These are phyloP conservation scores for Triangularia setosa DNA, from an alignment of 2,329 filamentous ascomycete species.

Conservation along the genomic window DNA sequence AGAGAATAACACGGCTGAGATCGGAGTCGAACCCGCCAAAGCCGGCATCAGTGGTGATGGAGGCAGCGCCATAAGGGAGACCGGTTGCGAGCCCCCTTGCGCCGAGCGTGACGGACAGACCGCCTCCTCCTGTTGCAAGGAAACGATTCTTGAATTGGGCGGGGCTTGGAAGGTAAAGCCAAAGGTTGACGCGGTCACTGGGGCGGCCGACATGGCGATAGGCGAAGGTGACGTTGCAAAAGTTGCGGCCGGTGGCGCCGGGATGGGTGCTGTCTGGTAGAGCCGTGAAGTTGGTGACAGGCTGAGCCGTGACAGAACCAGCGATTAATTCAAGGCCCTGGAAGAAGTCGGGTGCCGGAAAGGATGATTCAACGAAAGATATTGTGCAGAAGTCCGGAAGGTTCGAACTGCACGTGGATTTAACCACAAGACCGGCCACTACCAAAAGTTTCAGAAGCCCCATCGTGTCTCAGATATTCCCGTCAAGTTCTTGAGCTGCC, in stretches of 20 bases:
- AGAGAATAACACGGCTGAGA: conserved; percentile 32
- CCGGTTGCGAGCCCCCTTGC: neutral
- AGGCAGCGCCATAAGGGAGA: conserved; percentile 7
- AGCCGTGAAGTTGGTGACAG: conserved; percentile 8
- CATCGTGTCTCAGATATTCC: neutral
- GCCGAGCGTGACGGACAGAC: conserved; percentile 39
- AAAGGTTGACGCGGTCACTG: conserved; percentile 33
- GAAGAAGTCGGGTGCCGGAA: conserved; percentile 8
- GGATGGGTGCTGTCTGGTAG: neutral
- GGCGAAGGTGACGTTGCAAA: conserved; percentile 43
- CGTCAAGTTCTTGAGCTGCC: neutral
- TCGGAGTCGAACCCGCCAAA: conserved; percentile 6
- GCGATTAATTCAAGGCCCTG: neutral
- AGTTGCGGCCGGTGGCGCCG: conserved; percentile 23
- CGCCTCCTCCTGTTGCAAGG: conserved; percentile 41
- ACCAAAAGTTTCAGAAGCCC: neutral
- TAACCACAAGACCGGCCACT: neutral
- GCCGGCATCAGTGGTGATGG: conserved; percentile 10
- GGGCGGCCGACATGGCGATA: conserved; percentile 39
- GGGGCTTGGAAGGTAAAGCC: conserved; percentile 40
- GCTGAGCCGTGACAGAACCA: conserved; percentile 1
- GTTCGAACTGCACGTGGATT: neutral
- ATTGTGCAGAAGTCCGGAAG: conserved; percentile 7
- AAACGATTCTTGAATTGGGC: conserved; percentile 40
- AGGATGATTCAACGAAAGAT: neutral